These are phyloP conservation scores for Tephrocybe sp. DNA, from an alignment of 768 basidiomycete genomes.

Conservation along the genomic window DNA sequence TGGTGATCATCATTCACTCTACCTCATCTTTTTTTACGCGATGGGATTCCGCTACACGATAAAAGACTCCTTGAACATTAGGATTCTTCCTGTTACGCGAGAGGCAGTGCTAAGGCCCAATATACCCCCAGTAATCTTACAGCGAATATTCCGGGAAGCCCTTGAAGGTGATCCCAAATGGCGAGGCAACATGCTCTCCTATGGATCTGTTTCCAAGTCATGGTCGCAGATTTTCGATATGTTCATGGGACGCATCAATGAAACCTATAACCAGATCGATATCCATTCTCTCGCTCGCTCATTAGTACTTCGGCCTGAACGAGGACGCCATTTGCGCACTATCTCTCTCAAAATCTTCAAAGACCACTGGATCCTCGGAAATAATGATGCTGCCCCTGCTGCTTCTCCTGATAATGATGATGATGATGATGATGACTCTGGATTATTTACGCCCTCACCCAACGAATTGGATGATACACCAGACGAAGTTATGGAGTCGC, in stretches of 20 bases:
- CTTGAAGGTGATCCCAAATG: not conserved
- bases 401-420: too few species aligned
- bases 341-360: not conserved
- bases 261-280: not conserved
- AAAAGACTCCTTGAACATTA: not conserved
- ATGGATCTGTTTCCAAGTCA: not conserved
- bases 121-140: not conserved
- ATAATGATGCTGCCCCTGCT: too few species aligned
- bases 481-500: not conserved
- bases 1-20: not conserved
- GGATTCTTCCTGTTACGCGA: not conserved
- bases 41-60: not conserved
- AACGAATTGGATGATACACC: too few species aligned
- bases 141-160: not conserved
- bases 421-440: too few species aligned
- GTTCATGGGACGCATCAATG: not conserved
- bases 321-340: not conserved
- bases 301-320: not conserved
- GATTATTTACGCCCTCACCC: too few species aligned
- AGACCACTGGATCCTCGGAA: not conserved
- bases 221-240: not conserved
- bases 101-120: not conserved
- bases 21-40: not conserved
- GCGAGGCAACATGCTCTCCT: not conserved
- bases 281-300: not conserved